These are phyloP conservation scores for Debaryomyces psychrophilus DNA, from an alignment of 1,139 yeast genomes.

Conservation along the genomic window DNA sequence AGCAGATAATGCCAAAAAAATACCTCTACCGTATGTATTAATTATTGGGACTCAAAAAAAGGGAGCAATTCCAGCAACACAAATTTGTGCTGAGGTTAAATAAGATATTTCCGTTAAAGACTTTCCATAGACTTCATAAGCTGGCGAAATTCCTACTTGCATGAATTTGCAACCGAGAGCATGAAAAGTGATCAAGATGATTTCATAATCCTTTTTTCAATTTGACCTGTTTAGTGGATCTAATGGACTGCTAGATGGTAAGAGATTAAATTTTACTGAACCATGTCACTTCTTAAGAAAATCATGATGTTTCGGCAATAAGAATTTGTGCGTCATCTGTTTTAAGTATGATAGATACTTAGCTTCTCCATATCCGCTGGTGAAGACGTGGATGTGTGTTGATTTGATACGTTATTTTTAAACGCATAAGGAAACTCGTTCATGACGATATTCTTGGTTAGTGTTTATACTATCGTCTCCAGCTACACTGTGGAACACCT, in stretches of 20 bases:
- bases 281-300: background rate
- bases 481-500: no score
- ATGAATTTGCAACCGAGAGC: slow-evolving; percentile 23
- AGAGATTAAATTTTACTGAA: background rate
- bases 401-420: background rate
- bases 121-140: slow-evolving; percentile 18
- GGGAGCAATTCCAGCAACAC: slow-evolving; percentile 22
- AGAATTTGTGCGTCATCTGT: background rate
- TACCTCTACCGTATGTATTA: slow-evolving; percentile 22
- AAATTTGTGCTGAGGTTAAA: slow-evolving; percentile 22
- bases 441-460: background rate
- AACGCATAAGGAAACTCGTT: background rate
- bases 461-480: background rate
- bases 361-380: background rate
- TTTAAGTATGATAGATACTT: background rate
- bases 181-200: slow-evolving; percentile 16
- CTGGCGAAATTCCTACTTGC: slow-evolving; percentile 24
- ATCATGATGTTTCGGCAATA: background rate
- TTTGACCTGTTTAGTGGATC: background rate
- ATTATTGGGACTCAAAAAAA: slow-evolving; percentile 25
- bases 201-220: background rate
- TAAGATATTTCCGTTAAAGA: slow-evolving; percentile 19
- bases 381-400: background rate
- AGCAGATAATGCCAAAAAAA: slow-evolving; percentile 18
- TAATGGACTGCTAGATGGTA: background rate